Percentiles rank a stretch among this genome's conserved stretches.
Conservation (phyloP, 495 filamentous ascomycete species). For the Hypomontagnella submonticulosa region DNA sequence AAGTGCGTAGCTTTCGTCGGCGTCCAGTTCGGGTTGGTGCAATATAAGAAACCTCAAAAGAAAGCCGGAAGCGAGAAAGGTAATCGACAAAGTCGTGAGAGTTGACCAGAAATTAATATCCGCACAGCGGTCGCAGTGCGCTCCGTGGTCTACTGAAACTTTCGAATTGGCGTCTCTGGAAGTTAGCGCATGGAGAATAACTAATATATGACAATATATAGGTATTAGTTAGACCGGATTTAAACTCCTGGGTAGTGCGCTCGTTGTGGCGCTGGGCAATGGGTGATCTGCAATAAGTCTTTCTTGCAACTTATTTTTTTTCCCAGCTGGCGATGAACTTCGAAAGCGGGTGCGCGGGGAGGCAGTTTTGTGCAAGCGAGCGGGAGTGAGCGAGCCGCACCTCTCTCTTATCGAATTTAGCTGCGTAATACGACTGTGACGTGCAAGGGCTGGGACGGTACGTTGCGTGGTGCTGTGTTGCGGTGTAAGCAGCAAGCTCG, state of each 20-base stretch:
- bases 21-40: conserved; percentile 7
- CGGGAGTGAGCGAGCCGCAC: conserved; percentile 47
- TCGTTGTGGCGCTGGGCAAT: conserved; percentile 42
- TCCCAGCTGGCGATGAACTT: conserved; percentile 25
- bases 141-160: conserved; percentile 7
- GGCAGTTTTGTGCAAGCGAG: conserved; percentile 45
- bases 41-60: conserved; percentile 4
- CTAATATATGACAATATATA: conserved; percentile 17
- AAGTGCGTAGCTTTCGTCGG: conserved; percentile 16
- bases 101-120: conserved; percentile 4
- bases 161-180: conserved; percentile 16
- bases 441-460: conserved; percentile 44
- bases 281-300: conserved; percentile 34
- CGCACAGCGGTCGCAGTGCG: conserved; percentile 15
- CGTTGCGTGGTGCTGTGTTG: conserved; percentile 42
- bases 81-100: conserved; percentile 12
- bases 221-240: conserved; percentile 19
- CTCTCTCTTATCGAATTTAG: conserved; percentile 41
- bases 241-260: conserved; percentile 27
- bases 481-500: conserved; percentile 42
- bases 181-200: conserved; percentile 28
- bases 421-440: conserved; percentile 51
- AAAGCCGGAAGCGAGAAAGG: conserved; percentile 2
- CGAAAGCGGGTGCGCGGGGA: conserved; percentile 45
- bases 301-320: conserved; percentile 7